These are phyloP conservation scores for Theileria parva DNA, from an alignment of 169 alveolate genomes.

Conservation along the genomic window DNA sequence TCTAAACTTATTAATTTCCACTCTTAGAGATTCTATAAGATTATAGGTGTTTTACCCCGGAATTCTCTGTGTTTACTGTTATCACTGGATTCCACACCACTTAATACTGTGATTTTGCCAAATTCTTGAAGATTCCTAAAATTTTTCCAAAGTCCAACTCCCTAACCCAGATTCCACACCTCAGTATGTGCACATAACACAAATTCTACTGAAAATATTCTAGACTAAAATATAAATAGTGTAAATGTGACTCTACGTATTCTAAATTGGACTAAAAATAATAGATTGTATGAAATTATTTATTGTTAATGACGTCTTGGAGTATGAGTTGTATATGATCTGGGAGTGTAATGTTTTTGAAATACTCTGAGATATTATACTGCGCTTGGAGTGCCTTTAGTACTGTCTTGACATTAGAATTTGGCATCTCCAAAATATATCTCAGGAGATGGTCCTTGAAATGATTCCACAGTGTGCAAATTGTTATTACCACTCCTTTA, in stretches of 20 bases:
- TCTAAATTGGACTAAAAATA: no score
- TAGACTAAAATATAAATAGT: no score
- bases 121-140: neutral
- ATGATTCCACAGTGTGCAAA: conserved; percentile 60
- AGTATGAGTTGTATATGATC: conserved; percentile 36
- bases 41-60: no score
- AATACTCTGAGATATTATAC: conserved; percentile 41
- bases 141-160: neutral
- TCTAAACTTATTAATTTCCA: neutral
- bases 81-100: neutral
- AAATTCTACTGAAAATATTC: no score
- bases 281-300: neutral
- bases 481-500: conserved; percentile 55
- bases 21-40: neutral
- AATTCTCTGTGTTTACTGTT: no score
- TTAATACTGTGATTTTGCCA: no score
- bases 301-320: neutral
- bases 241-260: no score
- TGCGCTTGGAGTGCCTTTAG: conserved; percentile 54
- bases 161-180: neutral
- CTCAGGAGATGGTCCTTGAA: conserved; percentile 54
- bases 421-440: conserved; percentile 46
- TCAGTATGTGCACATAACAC: no score
- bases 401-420: conserved; percentile 39
- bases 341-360: conserved; percentile 41